These are phyloP conservation scores for Nakazawaea ambrosiae DNA, from an alignment of 805 yeast genomes.

Conservation along the genomic window DNA sequence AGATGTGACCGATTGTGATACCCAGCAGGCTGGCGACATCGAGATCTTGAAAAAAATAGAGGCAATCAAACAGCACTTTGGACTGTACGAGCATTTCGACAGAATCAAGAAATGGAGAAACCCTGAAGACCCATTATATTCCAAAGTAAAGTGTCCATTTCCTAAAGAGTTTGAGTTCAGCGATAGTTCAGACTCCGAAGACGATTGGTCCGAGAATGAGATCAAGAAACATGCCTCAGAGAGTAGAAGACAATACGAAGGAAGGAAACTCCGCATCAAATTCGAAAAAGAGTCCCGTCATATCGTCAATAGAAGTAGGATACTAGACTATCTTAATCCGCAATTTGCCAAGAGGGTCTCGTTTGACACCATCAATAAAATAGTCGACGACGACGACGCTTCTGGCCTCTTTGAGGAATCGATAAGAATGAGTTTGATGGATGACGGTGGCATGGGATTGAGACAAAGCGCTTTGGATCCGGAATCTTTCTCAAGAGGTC, in stretches of 20 bases:
- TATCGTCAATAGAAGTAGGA: conserved; percentile 1
- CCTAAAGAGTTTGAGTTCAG: conserved; percentile 8
- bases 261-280: conserved; percentile 1
- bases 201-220: neutral
- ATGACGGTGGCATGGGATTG: conserved; percentile 11
- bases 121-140: conserved; percentile 6
- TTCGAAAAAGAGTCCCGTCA: neutral
- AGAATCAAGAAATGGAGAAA: neutral
- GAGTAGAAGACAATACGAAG: neutral
- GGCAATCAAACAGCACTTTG: conserved; percentile 4
- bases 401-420: neutral
- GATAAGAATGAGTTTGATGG: conserved; percentile 3
- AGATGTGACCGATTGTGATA: too few relatives aligned
- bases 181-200: conserved; percentile 1
- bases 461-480: conserved; percentile 5
- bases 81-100: conserved; percentile 4
- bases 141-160: conserved; percentile 6
- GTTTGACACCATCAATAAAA: conserved; percentile 9
- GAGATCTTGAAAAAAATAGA: neutral
- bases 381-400: conserved; percentile 1
- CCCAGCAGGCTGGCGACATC: neutral
- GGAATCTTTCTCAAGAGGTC: conserved; percentile 1
- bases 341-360: conserved; percentile 7
- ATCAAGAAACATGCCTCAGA: neutral
- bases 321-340: conserved; percentile 5